Evolutionary conservation across 495 filamentous ascomycete genomes (phyloP), one percentile per base, ranked within the genome.

Genomic region (Cercophora newfieldiana): DNA sequence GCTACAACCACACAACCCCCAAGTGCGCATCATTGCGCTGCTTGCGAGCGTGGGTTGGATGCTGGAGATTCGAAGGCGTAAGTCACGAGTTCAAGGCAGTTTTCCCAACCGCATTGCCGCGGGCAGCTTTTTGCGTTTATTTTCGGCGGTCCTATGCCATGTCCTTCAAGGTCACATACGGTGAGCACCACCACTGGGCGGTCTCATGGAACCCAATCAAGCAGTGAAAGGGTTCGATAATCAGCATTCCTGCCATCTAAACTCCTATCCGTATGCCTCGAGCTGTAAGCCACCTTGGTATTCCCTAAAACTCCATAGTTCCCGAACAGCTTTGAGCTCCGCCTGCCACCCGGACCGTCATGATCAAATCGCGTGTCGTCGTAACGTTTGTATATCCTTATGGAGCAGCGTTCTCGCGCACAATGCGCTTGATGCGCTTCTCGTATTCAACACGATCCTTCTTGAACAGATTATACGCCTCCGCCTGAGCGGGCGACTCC

Each of bases 401-500:
- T 31, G 75, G 77, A 18, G 90, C 87, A 18, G 89, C 91, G 74
- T 97, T 97, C 29, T 96, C 92, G 68, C 85, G 88, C 24, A 99
- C 95, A 37, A 96, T 89, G 49, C 91, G 87, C 74, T 86, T 88
- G 24, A 99, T 88, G 63, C 91, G 91, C 76, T 85, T 89, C 74
- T 98, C 93, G 72, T 99, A 99, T 24, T 92, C 92, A 10, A 79
- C 77, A 25, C 87, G 84, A 72, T 99, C 96, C 76, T 91, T 94
- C 82, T 96, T 97, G 77, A 92, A 98, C 33, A 98, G 85, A 71
- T 97, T 97, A 79, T 97, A 99, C 8, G 95, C 95, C 66, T 99
- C 95, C 16, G 94, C 95, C 78, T 99, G 95, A 2, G 95, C 95
- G 2, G 95, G 95, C 0, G 92, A 96, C 49, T 98, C 95, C 0